Evolutionary conservation across 495 filamentous ascomycete genomes (phyloP), one percentile per base, ranked within the genome.

Genomic region (Tuber umbilicatum): DNA sequence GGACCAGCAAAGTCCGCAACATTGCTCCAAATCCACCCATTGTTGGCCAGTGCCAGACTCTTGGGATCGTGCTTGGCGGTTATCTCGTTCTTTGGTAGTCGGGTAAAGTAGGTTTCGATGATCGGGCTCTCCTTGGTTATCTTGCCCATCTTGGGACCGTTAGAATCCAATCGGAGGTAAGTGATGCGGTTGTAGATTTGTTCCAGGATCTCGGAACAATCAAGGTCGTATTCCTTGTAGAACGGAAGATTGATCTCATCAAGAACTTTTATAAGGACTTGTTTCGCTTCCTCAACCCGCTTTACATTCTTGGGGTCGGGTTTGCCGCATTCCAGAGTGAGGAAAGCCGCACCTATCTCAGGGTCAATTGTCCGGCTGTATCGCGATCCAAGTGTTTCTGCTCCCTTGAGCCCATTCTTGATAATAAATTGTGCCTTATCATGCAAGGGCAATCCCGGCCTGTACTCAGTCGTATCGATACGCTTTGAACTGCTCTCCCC

Each of bases 1-100:
- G 92, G 91, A 0, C 96, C 96, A 27, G 96, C 96, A 82, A 97
- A 94, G 83, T 99, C 96, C 38, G 91, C 89, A 84, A 98, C 88
- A 21, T 95, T 94, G 76, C 92, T 93, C 96, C 96, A 99, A 31
- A 98, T 93, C 96, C 96, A 99, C 74, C 96, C 96, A 82, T 99
- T 99, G 84, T 97, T 97, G 42, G 91, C 94, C 27, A 99, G 84
- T 5, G 93, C 92, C 45, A 98, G 85, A 69, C 91, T 89, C 73
- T 91, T 91, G 2, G 89, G 86, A 67, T 89, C 89, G 80, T 97
- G 90, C 82, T 92, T 90, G 75, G 88, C 87, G 0, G 96, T 97
- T 41, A 86, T 87, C 9, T 91, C 89, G 76, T 97, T 97, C 42
- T 86, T 81, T 2, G 95, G 93, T 37, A 99, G 88, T 23, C 96